These are phyloP conservation scores for Pseudomonodictys pantanalensis DNA, from an alignment of 495 filamentous ascomycete genomes.

Conservation along the genomic window DNA sequence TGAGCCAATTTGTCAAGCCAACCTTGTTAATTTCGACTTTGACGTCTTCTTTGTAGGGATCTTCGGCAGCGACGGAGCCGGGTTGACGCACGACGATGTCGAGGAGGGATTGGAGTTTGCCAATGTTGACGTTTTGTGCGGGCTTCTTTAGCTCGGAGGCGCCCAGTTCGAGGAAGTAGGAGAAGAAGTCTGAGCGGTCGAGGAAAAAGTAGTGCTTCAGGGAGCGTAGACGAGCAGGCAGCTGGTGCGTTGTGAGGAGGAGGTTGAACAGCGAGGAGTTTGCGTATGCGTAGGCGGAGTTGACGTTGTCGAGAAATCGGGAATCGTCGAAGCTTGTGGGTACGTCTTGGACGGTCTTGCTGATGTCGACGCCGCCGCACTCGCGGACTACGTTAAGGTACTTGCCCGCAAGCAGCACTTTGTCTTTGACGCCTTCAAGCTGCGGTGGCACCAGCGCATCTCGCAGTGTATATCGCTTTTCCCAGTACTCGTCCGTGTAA, in stretches of 20 bases:
- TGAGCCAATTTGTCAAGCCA: slow-evolving; percentile 84
- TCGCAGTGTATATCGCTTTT: slow-evolving; percentile 91
- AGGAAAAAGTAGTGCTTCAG: slow-evolving; percentile 99
- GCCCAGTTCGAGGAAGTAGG: slow-evolving; percentile 90
- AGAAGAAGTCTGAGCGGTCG: slow-evolving; percentile 95
- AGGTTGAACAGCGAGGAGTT: slow-evolving; percentile 91
- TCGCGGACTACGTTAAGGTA: slow-evolving; percentile 97
- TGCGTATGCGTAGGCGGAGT: slow-evolving; percentile 88
- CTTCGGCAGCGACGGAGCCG: slow-evolving; percentile 86
- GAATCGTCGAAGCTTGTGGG: slow-evolving; percentile 87
- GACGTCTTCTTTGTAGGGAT: slow-evolving; percentile 97
- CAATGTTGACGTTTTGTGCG: slow-evolving; percentile 80
- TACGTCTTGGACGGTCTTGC: slow-evolving; percentile 81
- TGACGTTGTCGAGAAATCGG: slow-evolving; percentile 84
- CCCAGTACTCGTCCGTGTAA: slow-evolving; percentile 99
- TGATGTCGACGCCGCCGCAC: slow-evolving; percentile 93
- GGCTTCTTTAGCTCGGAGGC: slow-evolving; percentile 85
- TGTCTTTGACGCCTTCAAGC: slow-evolving; percentile 85
- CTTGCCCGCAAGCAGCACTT: slow-evolving; percentile 91
- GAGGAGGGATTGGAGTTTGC: slow-evolving; percentile 88
- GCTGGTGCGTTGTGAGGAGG: slow-evolving; percentile 84
- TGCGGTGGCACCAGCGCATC: slow-evolving; percentile 90
- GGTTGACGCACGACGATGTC: slow-evolving; percentile 93
- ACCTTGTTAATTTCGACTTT: slow-evolving; percentile 96
- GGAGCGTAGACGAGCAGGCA: slow-evolving; percentile 80